These are phyloP conservation scores for Phlegmacium glaucopus DNA, from an alignment of 768 basidiomycete genomes.

Conservation along the genomic window DNA sequence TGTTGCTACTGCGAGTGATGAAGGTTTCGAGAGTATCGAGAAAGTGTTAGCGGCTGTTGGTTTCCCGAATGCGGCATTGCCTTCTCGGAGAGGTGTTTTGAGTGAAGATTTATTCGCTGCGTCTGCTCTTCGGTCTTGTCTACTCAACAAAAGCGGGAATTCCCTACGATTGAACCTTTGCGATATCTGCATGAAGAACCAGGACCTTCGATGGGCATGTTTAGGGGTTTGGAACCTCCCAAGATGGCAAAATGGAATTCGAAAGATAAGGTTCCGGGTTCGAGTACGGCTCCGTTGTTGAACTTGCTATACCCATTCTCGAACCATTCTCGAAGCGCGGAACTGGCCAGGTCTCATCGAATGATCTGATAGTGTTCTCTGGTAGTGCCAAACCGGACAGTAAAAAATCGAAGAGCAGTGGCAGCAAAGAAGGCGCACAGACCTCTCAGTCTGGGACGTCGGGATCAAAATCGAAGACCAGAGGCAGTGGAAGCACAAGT, in stretches of 20 bases:
- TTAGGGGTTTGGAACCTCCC: conserved; percentile 14
- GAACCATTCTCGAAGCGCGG: conserved; percentile 52
- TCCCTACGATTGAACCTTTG: conserved; percentile 10
- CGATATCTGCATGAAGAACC: conserved; percentile 7
- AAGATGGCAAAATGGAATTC: conserved; percentile 40
- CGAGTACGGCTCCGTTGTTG: conserved; percentile 37
- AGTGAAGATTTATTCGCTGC: conserved; percentile 62
- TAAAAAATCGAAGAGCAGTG: conserved; percentile 14
- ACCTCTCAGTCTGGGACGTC: conserved; percentile 6
- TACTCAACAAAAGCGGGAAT: no score
- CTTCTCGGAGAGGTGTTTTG: conserved; percentile 56
- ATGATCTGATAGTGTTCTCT: conserved; percentile 73
- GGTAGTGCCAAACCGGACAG: conserved; percentile 36
- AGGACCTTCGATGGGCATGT: conserved; percentile 7
- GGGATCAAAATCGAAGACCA: conserved; percentile 1
- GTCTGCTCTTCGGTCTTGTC: no score
- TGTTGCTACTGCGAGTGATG: conserved; percentile 20
- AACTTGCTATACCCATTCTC: conserved; percentile 73
- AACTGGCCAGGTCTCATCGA: conserved; percentile 54
- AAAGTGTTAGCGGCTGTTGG: conserved; percentile 57
- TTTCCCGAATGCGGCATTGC: conserved; percentile 45
- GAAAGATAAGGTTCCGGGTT: conserved; percentile 39
- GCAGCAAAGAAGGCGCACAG: conserved; percentile 6
- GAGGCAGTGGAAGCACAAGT: conserved; percentile 20
- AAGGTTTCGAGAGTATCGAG: conserved; percentile 50